Conservation (phyloP, 352 stramenopile genomes). For the Phytophthora crassamura region DNA sequence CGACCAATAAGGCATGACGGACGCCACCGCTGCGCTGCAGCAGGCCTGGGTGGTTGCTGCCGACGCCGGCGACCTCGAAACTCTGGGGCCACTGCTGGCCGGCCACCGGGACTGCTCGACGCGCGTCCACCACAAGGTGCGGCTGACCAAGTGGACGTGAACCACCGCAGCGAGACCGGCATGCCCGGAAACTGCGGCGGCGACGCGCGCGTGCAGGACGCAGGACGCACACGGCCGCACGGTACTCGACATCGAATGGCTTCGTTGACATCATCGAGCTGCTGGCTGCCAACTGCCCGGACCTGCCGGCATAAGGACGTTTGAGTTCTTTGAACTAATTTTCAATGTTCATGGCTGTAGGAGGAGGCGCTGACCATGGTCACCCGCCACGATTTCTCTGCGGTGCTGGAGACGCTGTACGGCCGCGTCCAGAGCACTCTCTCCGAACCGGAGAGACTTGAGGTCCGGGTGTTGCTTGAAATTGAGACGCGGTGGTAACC, state of each 20-base stretch:
- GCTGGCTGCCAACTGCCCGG: slow-evolving; percentile 7
- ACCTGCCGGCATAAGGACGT: background rate
- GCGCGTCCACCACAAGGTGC: no score
- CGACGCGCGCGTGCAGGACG: slow-evolving; percentile 24
- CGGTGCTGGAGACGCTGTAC: slow-evolving; percentile 6
- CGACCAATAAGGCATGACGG: no score
- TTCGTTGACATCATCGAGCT: slow-evolving; percentile 37
- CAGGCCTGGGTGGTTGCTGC: no score
- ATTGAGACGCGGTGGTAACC: no score
- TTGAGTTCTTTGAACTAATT: no score
- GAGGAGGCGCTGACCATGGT: background rate
- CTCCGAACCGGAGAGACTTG: background rate
- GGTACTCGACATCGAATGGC: slow-evolving; percentile 39
- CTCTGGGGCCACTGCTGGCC: no score
- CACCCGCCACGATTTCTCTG: background rate
- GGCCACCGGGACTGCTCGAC: no score
- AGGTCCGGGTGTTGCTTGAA: background rate
- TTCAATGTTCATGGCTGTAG: background rate
- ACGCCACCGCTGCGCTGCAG: no score
- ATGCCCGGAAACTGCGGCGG: slow-evolving; percentile 43
- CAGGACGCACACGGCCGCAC: slow-evolving; percentile 29
- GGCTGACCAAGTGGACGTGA: no score
- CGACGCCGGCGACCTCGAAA: no score
- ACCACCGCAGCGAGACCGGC: background rate
- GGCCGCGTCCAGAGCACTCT: background rate